Evolutionary conservation across 1,284 basidiomycete species (phyloP).

Genomic region (Heterobasidion irregulare): DNA sequence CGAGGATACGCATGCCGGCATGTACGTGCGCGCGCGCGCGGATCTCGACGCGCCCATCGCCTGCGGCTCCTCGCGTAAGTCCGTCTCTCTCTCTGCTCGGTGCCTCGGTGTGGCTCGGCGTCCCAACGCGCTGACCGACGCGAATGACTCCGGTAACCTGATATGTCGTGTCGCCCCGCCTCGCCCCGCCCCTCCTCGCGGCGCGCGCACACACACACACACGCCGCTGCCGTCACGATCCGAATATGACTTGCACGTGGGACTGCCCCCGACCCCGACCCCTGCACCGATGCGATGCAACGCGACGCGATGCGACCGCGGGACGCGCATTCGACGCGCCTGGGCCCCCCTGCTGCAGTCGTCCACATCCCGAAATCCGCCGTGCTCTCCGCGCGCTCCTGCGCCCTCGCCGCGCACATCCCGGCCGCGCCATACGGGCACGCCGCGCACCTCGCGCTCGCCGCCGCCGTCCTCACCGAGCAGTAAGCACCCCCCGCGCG

Average conservation of each 20-base stretch:
- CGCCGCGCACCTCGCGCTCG: constrained; percentile 48
- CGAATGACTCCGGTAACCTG: background rate
- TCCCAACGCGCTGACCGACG: background rate
- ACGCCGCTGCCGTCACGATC: too few relatives aligned
- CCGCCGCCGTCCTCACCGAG: constrained; percentile 38
- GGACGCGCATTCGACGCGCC: too few relatives aligned
- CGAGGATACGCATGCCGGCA: background rate
- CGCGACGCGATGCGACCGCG: too few relatives aligned
- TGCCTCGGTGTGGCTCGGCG: background rate
- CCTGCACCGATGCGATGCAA: too few relatives aligned
- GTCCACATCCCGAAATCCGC: constrained; percentile 56
- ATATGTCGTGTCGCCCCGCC: background rate
- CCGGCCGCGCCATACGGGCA: constrained; percentile 40
- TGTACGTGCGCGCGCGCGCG: background rate
- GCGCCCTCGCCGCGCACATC: constrained; percentile 34
- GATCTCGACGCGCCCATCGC: background rate
- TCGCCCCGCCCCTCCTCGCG: too few relatives aligned
- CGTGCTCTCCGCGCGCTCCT: constrained; percentile 56
- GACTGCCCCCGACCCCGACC: too few relatives aligned
- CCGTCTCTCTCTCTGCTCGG: background rate
- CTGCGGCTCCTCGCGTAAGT: constrained; percentile 5
- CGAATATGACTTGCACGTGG: too few relatives aligned
- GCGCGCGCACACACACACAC: too few relatives aligned
- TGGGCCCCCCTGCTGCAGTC: constrained; percentile 29
- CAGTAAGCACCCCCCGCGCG: background rate